Percentiles rank a stretch among this genome's conserved stretches.
These are phyloP conservation scores for Terana coerulea DNA, from an alignment of 768 basidiomycete genomes.

Conservation along the genomic window DNA sequence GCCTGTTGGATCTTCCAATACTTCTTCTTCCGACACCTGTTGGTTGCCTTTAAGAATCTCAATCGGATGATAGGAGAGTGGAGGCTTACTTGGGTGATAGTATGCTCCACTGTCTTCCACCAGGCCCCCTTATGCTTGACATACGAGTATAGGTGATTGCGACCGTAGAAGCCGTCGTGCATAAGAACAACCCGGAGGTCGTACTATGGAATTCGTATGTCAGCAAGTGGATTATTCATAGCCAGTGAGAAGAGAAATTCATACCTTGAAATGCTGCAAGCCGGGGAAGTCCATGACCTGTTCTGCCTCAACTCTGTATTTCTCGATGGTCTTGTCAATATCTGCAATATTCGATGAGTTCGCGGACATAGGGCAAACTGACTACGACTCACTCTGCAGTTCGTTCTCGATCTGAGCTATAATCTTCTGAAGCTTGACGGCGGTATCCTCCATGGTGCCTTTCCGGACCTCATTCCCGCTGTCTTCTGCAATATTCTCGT, in stretches of 20 bases:
- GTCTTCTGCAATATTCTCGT: conserved; percentile 58
- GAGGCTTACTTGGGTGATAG: conserved; percentile 54
- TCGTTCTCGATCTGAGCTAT: conserved; percentile 49
- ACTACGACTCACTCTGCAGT: conserved; percentile 44
- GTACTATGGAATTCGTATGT: conserved; percentile 47
- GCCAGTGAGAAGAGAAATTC: too few species aligned
- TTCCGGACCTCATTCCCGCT: conserved; percentile 46
- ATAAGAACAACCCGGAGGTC: conserved; percentile 76
- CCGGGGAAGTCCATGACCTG: conserved; percentile 60
- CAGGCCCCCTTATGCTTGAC: conserved; percentile 63
- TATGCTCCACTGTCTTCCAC: conserved; percentile 79
- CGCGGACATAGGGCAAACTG: too few species aligned
- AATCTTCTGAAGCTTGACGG: conserved; percentile 48
- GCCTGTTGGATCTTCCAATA: conserved; percentile 65
- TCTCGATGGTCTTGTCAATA: conserved; percentile 46
- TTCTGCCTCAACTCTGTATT: conserved; percentile 41
- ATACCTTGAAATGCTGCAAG: conserved; percentile 58
- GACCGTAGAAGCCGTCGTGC: conserved; percentile 73
- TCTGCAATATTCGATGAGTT: conserved; percentile 31
- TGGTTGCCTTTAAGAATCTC: background rate
- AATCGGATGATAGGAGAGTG: background rate
- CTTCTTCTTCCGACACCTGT: conserved; percentile 68
- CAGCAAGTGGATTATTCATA: background rate
- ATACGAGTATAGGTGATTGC: conserved; percentile 77
- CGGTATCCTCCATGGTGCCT: conserved; percentile 38